phyloP scores from a whole-genome alignment of 202 grass and related monocot genomes.

The Schoenoplectus triqueter region DNA sequence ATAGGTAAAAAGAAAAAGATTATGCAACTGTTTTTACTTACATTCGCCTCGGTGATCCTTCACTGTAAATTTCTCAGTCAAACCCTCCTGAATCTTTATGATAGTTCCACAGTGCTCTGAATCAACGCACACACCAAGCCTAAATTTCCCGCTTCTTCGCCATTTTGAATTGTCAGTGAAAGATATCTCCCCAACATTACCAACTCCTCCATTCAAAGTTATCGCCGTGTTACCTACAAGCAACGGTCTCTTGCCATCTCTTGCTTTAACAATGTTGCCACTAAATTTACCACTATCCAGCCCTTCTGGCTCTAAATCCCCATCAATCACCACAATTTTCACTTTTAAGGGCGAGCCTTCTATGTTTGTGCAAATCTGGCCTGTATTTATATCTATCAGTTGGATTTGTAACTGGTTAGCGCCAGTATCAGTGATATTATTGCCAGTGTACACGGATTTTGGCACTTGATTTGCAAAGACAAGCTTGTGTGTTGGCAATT shows the following conservation, averaged over 20 bases:
- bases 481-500: not conserved
- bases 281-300: conserved; percentile 85
- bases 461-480: conserved; percentile 29
- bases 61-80: conserved; percentile 81
- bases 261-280: conserved; percentile 67
- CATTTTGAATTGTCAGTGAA: conserved; percentile 93
- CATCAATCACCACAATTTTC: conserved; percentile 84
- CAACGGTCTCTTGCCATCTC: conserved; percentile 81
- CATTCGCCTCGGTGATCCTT: conserved; percentile 95
- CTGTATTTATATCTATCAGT: conserved; percentile 69
- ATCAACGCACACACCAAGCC: conserved; percentile 71
- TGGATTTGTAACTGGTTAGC: conserved; percentile 50
- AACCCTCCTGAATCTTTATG: conserved; percentile 67
- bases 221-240: conserved; percentile 70
- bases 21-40: conserved; percentile 43
- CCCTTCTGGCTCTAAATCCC: conserved; percentile 76
- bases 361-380: conserved; percentile 57
- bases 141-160: conserved; percentile 85
- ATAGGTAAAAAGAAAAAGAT: not conserved
- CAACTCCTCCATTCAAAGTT: conserved; percentile 88
- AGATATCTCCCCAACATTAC: conserved; percentile 65
- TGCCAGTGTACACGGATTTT: conserved; percentile 9
- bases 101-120: conserved; percentile 54
- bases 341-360: conserved; percentile 67
- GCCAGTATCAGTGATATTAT: not conserved